These are phyloP conservation scores for Amoebophrya sp. DNA, from an alignment of 169 alveolate genomes.

Conservation along the genomic window DNA sequence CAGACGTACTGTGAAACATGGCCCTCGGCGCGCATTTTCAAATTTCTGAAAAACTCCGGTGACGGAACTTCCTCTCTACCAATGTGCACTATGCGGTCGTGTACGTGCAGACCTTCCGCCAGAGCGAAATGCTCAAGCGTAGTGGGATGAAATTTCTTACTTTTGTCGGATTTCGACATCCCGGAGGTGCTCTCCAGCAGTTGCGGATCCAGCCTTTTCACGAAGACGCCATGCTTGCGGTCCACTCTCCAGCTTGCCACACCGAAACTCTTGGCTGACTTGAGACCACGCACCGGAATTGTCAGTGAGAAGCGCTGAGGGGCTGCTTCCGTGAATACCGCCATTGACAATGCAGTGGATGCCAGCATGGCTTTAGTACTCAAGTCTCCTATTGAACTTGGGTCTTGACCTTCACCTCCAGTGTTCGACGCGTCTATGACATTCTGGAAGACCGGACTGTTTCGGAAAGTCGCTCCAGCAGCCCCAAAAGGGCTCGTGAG, in stretches of 20 bases:
- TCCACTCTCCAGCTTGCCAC: background rate
- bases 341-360: too few relatives aligned
- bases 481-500: too few relatives aligned
- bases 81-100: background rate
- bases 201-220: background rate
- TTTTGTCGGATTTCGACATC: background rate
- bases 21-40: background rate
- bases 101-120: background rate
- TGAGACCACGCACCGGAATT: background rate
- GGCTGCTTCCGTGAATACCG: too few relatives aligned
- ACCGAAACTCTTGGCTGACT: background rate
- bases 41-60: background rate
- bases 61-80: background rate
- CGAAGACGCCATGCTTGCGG: background rate
- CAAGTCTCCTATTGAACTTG: too few relatives aligned
- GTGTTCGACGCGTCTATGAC: too few relatives aligned
- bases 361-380: too few relatives aligned
- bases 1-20: background rate
- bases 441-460: too few relatives aligned
- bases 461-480: too few relatives aligned
- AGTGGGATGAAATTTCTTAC: too few relatives aligned
- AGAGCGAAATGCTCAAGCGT: too few relatives aligned
- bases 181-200: too few relatives aligned
- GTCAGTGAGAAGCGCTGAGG: background rate
- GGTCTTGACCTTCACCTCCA: too few relatives aligned